Evolutionary conservation across 169 alveolate species (phyloP), one percentile per base, ranked within the genome.

Genomic region (Cryptosporidium ubiquitum): DNA sequence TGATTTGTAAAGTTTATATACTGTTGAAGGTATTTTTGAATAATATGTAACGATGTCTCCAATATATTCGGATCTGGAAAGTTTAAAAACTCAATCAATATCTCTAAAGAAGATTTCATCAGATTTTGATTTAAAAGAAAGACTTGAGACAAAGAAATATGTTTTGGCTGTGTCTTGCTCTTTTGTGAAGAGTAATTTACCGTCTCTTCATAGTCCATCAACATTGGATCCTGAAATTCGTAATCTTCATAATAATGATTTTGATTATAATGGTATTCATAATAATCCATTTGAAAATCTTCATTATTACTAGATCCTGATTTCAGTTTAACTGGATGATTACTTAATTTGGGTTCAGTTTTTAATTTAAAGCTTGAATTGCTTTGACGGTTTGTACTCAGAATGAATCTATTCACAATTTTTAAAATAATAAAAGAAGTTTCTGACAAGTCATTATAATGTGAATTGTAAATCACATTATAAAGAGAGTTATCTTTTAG

Each of bases 21-120:
- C 4, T 10, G 85, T 57, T 58, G 42, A n/a, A 73, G 55, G 64
- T 73, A 73, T 55, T 42, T 73, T 20, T 73, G 69, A 23, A 73
- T 55, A 9, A 73, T 73, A 55, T 73, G 69, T 35, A 73, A 37
- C 7, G 85, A 51, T 29, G 37, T 35, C 64, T 73, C 85, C 10
- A 73, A 55, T 14, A 73, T 18, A 73, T 58, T 73, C 31, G 85
- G 55, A 10, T 73, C 69, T 52, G 85, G 85, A 37, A 37, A 57
- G 55, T 42, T 33, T 57, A 73, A 55, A 35, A 58, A 55, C 18
- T 49, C 70, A 0, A 35, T n/a, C 58, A 73, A 33, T n/a, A 58
- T 18, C 12, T 73, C 64, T 1, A 73, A 57, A 55, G 71, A 73
- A 20, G 85, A 31, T 23, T 23, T 37, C 39, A 73, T 20, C 26